A percentile compares a stretch with the other conserved stretches of the same genome.
Evolutionary conservation across 371 early-diverging fungal genomes (phyloP).

Genomic region (Mortierella sp.): DNA sequence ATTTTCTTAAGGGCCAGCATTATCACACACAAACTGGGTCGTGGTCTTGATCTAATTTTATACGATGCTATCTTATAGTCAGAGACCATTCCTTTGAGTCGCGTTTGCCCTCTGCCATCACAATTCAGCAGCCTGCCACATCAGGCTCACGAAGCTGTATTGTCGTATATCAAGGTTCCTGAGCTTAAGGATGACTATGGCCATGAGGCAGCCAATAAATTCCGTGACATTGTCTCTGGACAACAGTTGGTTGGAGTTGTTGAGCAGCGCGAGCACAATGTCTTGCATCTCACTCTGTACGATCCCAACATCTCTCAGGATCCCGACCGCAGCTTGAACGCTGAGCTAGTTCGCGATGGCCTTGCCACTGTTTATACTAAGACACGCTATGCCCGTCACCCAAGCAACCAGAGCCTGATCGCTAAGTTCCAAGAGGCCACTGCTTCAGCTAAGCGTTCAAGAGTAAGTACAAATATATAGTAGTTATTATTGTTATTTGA

Average conservation of each 20-base stretch:
- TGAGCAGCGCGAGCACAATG: constrained; percentile 70
- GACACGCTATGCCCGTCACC: constrained; percentile 63
- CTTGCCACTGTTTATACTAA: constrained; percentile 76
- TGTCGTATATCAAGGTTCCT: constrained; percentile 87
- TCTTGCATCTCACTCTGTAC: constrained; percentile 80
- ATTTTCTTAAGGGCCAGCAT: background rate
- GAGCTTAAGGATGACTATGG: constrained; percentile 80
- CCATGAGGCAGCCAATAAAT: constrained; percentile 75
- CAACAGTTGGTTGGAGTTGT: constrained; percentile 84
- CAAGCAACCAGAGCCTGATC: constrained; percentile 67
- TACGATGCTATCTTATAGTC: constrained; percentile 50
- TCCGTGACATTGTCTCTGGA: constrained; percentile 77
- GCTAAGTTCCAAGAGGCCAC: constrained; percentile 64
- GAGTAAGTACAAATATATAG: constrained; percentile 63
- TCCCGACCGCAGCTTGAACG: constrained; percentile 81
- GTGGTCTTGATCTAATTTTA: background rate
- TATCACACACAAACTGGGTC: too few relatives aligned
- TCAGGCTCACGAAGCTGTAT: constrained; percentile 86
- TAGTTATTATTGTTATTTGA: background rate
- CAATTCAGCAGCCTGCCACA: constrained; percentile 76
- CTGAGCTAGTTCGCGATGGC: constrained; percentile 84
- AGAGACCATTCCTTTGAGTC: constrained; percentile 70
- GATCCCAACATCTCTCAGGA: constrained; percentile 71
- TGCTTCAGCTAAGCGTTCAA: constrained; percentile 72
- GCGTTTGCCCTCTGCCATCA: constrained; percentile 74